Base-by-base conservation (phyloP, 495 filamentous ascomycete genomes). In the Lophiostoma macrostomum region DNA sequence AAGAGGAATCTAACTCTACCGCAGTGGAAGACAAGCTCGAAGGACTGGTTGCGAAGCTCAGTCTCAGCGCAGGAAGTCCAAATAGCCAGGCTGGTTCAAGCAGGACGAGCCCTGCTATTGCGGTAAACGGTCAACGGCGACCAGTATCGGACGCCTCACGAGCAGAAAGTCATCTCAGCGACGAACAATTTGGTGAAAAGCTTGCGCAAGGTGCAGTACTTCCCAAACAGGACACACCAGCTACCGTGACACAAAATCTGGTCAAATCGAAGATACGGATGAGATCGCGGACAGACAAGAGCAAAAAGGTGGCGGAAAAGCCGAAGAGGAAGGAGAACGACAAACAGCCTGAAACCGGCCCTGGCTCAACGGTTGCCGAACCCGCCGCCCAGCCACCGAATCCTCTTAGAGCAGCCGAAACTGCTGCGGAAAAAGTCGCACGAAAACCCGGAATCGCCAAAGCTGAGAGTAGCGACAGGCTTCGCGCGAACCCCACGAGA, bases 201-300 rank as follows among this genome's bases (percentile, higher is more conserved):
- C 43, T 63, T 0, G 40, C 20, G 18, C 44, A 42, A 22, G 60
- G 60, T 29, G 50, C 54, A 14, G 50, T 23, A 44, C 20, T 36
- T 14, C 40, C 37, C 16, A 19, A 20, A 25, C 20, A 23, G 30
- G 13, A 35, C 8, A 28, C 41, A 41, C 24, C 47, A 7, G 27
- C 42, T 8, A n/a, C 48, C 10, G 52, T 35, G 40, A 62, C 57
- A 35, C 58, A 38, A 14, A 61, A 50, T 27, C 16, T 63, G 12
- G 60, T 63, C 24, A 58, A 63, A 18, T 44, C 48, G 12, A 63
- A 58, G 25, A 55, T 63, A 11, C 47, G 54, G n/a, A 63, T 63
- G 60, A 31, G 60, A 18, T 29, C 54, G 16, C 50, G 60, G 8
- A 23, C 37, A 6, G 40, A 54, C 49, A 63, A 47, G 50, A 52